Base-by-base conservation (phyloP, 208 protist genomes). In the Blechomonas ayalai region DNA sequence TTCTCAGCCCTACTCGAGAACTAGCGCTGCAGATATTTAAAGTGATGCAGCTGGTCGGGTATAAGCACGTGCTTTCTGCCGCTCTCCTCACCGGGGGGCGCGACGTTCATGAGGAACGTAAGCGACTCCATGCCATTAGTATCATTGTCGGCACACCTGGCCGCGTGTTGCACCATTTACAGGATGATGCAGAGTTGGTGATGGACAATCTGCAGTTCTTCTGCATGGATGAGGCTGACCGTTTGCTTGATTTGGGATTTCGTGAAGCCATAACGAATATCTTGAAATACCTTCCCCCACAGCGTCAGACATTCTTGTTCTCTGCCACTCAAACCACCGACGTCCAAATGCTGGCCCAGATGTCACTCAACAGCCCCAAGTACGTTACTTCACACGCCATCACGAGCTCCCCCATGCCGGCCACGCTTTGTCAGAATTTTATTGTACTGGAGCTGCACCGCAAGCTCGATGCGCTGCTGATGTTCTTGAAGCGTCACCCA, bases 21-120 rank as follows among this genome's bases (percentile, higher is more conserved):
- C 90, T 99, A 1, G 91, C 91, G 15, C 51, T 88, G 51, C 98
- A 99, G 82, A 99, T 99, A 40, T 99, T 99, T 70, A 97, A 99
- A 50, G 96, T 99, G 34, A 79, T 99, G 40, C 73, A 90, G 27
- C 65, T 90, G n/a, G 76, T 98, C 7, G 96, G 92, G 20, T 76
- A 88, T 47, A 76, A 92, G 49, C 95, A 98, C 55, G 73, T 80
- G 13, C 69, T 97, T 36, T 92, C 80, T n/a, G 97, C 95, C 1
- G 97, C 97, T 0, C 67, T 99, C 10, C 63, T 99, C 15, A 99
- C 98, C 38, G 98, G 98, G 15, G 98, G 98, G n/a, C 98, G 97
- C 52, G 82, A 97, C 51, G 73, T 98, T 6, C 52, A 67, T 40
- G 78, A 94, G 51, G 97, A 99, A 73, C 72, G 73, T 20, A 87